Conservation (phyloP, 108 stramenopile species). For the Pseudonitzschia pungens region DNA sequence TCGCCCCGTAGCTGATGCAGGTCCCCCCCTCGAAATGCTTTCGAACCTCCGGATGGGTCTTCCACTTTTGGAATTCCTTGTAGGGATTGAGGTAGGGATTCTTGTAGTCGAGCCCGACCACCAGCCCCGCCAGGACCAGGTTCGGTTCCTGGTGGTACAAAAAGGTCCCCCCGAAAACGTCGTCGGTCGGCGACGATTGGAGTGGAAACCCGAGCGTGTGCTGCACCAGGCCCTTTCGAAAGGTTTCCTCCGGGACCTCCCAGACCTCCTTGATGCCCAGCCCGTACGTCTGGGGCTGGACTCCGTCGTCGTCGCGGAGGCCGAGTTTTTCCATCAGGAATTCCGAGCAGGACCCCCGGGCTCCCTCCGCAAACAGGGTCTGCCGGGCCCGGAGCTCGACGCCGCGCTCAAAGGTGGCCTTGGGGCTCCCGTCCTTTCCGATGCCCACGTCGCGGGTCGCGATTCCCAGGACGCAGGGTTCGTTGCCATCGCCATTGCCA, state of each 20-base stretch:
- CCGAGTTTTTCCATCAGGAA: constrained; percentile 87
- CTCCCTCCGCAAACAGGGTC: constrained; percentile 98
- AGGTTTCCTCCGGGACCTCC: constrained; percentile 92
- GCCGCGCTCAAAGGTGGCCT: constrained; percentile 95
- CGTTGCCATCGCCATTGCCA: neutral
- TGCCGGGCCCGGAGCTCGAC: constrained; percentile 95
- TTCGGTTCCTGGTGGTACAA: constrained; percentile 96
- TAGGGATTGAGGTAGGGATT: constrained; percentile 99
- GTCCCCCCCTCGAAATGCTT: constrained; percentile 91
- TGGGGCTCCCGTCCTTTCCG: constrained; percentile 85
- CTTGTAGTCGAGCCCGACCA: constrained; percentile 97
- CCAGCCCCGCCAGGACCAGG: constrained; percentile 91
- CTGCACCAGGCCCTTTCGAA: constrained; percentile 93
- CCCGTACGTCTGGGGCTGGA: constrained; percentile 91
- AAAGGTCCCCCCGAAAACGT: constrained; percentile 94
- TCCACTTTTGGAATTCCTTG: constrained; percentile 98
- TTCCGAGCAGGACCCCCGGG: constrained; percentile 94
- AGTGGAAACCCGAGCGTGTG: constrained; percentile 98
- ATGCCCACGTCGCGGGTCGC: constrained; percentile 98
- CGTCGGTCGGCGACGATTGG: constrained; percentile 66
- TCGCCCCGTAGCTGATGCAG: constrained; percentile 96
- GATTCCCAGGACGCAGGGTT: constrained; percentile 74
- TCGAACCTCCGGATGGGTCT: constrained; percentile 92
- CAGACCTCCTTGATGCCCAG: constrained; percentile 99
- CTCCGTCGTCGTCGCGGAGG: constrained; percentile 74